Evolutionary conservation across 23 red algal species (phyloP).

Genomic region (Agarophyton chilense): DNA sequence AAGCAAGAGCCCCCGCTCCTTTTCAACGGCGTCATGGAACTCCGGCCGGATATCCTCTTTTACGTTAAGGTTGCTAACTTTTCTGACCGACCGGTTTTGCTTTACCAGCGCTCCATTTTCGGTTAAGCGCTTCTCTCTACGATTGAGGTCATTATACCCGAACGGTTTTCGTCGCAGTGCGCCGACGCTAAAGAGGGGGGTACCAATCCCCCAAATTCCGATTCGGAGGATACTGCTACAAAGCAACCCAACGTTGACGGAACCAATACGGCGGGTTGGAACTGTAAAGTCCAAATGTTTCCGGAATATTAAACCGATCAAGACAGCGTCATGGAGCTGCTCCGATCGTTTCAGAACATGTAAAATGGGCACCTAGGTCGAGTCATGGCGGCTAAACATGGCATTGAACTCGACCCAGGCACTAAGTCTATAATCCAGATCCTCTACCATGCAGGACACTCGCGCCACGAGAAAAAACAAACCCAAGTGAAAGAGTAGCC

Average conservation of each 20-base stretch:
- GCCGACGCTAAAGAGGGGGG: background rate
- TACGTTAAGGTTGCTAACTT: background rate
- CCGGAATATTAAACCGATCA: background rate
- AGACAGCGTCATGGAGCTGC: background rate
- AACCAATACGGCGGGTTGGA: background rate
- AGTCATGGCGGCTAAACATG: background rate
- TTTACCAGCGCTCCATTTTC: background rate
- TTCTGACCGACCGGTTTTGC: background rate
- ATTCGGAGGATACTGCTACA: background rate
- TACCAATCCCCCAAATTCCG: background rate
- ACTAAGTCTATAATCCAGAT: background rate
- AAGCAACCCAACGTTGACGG: background rate
- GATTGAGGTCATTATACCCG: background rate
- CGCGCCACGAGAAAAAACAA: background rate
- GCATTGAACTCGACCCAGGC: conserved; percentile 4
- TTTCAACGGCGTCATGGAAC: conserved; percentile 22
- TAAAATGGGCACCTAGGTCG: background rate
- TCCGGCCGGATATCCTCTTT: background rate
- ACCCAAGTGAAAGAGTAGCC: background rate
- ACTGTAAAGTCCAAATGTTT: background rate
- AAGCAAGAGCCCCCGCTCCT: background rate
- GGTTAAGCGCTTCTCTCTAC: background rate
- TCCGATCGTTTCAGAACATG: conserved; percentile 3
- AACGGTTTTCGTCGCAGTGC: background rate
- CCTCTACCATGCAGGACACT: background rate